These are phyloP conservation scores for Aspergillus flavus DNA, from an alignment of 2,329 filamentous ascomycete species.

Conservation along the genomic window DNA sequence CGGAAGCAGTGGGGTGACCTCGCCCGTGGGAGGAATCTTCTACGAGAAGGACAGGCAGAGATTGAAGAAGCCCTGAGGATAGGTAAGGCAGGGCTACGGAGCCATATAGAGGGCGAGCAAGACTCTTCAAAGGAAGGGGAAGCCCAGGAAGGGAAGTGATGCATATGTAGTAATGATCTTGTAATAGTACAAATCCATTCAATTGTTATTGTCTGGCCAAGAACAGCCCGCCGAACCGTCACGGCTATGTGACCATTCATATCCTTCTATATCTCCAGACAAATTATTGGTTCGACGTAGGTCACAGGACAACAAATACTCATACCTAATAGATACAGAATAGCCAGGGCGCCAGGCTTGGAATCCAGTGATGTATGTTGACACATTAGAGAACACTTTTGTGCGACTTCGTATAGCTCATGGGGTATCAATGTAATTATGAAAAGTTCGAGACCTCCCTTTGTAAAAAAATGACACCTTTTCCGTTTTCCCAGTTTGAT, in stretches of 20 bases:
- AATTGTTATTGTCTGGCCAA: constrained; percentile 5
- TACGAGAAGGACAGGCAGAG: constrained; percentile 48
- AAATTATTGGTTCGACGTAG: constrained; percentile 1
- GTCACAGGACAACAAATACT: constrained; percentile 1
- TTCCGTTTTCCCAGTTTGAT: constrained; percentile 21
- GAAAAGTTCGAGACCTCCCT: constrained; percentile 27
- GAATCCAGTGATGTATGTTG: constrained; percentile 10
- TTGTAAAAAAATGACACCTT: constrained; percentile 28
- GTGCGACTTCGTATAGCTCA: constrained; percentile 24
- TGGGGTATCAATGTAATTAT: constrained; percentile 41
- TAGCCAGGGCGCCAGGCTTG: not conserved
- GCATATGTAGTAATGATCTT: constrained; percentile 6
- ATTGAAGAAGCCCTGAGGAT: constrained; percentile 48
- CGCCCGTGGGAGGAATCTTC: constrained; percentile 43
- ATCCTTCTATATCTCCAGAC: constrained; percentile 1
- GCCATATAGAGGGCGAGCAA: constrained; percentile 39
- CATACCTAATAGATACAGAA: constrained; percentile 4
- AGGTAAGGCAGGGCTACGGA: constrained; percentile 45
- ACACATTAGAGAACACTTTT: constrained; percentile 18
- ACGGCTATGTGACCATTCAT: not conserved
- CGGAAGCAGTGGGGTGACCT: constrained; percentile 43
- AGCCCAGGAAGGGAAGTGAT: constrained; percentile 11
- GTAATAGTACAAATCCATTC: constrained; percentile 14
- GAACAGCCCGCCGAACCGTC: not conserved
- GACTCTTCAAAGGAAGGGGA: constrained; percentile 11